Evolutionary conservation across 305 asterid species (phyloP).

Genomic region (Vinca major): DNA sequence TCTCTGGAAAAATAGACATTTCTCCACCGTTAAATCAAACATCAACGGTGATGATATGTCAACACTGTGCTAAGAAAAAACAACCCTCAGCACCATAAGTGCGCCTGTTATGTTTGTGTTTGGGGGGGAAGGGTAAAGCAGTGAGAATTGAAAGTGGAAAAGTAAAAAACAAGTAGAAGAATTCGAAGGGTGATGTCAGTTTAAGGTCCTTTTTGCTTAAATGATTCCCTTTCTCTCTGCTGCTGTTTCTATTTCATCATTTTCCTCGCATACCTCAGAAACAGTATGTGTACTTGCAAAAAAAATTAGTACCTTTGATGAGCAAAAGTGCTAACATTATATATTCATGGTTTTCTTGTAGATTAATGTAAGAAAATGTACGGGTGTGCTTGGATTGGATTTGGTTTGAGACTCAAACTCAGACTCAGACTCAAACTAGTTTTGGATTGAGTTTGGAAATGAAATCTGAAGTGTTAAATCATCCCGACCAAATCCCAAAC

Average conservation of each 20-base stretch:
- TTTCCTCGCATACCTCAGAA: conserved; percentile 22
- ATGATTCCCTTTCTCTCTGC: conserved; percentile 13
- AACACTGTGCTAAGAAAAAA: no score
- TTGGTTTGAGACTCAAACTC: no score
- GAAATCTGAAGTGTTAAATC: no score
- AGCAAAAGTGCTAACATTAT: background rate
- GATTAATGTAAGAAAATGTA: conserved; percentile 6
- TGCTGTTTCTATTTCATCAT: conserved; percentile 22
- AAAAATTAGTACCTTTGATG: conserved; percentile 11
- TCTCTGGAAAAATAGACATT: no score
- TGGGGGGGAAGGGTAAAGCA: conserved; percentile 2
- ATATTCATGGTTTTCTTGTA: conserved; percentile 4
- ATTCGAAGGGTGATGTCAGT: conserved; percentile 27
- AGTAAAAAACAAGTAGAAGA: conserved; percentile 15
- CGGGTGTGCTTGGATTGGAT: no score
- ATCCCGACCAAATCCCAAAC: no score
- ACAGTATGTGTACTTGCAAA: conserved; percentile 12
- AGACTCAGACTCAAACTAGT: no score
- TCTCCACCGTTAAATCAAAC: no score
- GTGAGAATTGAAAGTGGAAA: conserved; percentile 4
- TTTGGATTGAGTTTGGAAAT: no score
- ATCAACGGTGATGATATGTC: no score
- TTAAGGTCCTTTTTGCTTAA: conserved; percentile 8
- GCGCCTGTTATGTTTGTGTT: background rate
- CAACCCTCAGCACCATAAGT: background rate